These are phyloP conservation scores for Boletus coccyginus DNA, from an alignment of 768 basidiomycete species.

Conservation along the genomic window DNA sequence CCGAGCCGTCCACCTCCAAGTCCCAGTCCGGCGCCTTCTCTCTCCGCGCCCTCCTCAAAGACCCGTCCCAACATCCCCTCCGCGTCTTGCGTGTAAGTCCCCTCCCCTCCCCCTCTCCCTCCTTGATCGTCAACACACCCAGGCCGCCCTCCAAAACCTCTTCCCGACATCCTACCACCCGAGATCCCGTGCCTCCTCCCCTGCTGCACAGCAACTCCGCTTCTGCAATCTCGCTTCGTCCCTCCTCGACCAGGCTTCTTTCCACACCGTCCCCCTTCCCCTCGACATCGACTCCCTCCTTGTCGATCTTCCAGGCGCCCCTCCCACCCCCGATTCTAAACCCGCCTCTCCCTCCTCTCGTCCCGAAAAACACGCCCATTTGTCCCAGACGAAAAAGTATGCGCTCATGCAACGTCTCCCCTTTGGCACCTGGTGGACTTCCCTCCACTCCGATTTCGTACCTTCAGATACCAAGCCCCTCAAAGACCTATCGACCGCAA, in stretches of 20 bases:
- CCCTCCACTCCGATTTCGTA: slow-evolving; percentile 49
- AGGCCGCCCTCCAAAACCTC: slow-evolving; percentile 67
- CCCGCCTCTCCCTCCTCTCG: slow-evolving; percentile 6
- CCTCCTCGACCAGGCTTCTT: slow-evolving; percentile 69
- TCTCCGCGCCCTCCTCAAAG: slow-evolving; percentile 55
- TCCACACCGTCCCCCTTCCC: slow-evolving; percentile 42
- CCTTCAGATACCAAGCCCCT: slow-evolving; percentile 39
- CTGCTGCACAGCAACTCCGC: slow-evolving; percentile 64
- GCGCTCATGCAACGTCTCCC: slow-evolving; percentile 81
- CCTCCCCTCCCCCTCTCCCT: slow-evolving; percentile 11
- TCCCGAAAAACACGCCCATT: slow-evolving; percentile 29
- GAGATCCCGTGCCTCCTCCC: slow-evolving; percentile 58
- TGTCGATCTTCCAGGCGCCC: slow-evolving; percentile 17
- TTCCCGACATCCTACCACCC: slow-evolving; percentile 66
- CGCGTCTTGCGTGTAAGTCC: slow-evolving; percentile 54
- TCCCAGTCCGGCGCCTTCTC: slow-evolving; percentile 38
- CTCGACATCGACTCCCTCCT: slow-evolving; percentile 47
- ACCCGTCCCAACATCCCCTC: slow-evolving; percentile 52
- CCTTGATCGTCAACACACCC: not conserved
- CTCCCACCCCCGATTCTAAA: slow-evolving; percentile 23
- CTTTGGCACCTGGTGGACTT: slow-evolving; percentile 76
- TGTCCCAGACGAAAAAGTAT: slow-evolving; percentile 48
- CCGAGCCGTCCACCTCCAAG: slow-evolving; percentile 41
- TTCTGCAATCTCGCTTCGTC: slow-evolving; percentile 75
- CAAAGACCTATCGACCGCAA: slow-evolving; percentile 54